Conservation (phyloP, 1,284 basidiomycete species). For the Tremellales sp. region DNA sequence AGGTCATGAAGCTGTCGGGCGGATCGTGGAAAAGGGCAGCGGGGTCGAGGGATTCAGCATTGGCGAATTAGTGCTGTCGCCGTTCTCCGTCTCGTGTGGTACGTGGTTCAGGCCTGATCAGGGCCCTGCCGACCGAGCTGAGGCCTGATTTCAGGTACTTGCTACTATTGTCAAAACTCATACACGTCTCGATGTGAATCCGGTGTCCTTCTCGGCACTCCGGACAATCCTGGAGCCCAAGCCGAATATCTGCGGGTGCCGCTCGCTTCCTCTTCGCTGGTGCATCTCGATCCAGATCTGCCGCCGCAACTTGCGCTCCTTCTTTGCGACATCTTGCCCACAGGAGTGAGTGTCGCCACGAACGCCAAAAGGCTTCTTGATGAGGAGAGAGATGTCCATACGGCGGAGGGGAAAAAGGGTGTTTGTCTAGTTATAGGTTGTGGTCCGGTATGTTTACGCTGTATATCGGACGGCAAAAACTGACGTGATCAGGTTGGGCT, state of each 20-base stretch:
- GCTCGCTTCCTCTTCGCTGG: slow-evolving; percentile 47
- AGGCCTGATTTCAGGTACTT: slow-evolving; percentile 25
- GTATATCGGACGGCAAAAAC: background rate
- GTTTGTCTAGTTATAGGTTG: slow-evolving; percentile 49
- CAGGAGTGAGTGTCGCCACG: slow-evolving; percentile 48
- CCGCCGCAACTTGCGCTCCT: slow-evolving; percentile 48
- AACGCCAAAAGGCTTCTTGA: slow-evolving; percentile 45
- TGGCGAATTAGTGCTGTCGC: slow-evolving; percentile 80
- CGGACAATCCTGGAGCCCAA: slow-evolving; percentile 71
- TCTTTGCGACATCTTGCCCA: slow-evolving; percentile 51
- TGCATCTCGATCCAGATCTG: slow-evolving; percentile 43
- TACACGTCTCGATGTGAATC: slow-evolving; percentile 71
- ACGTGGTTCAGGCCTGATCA: slow-evolving; percentile 51
- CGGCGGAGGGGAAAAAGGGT: slow-evolving; percentile 31
- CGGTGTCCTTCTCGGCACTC: slow-evolving; percentile 67
- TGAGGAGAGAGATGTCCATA: slow-evolving; percentile 27
- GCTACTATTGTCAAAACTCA: slow-evolving; percentile 63
- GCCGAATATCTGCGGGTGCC: slow-evolving; percentile 82
- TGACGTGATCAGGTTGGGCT: slow-evolving; percentile 31
- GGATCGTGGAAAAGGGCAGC: slow-evolving; percentile 66
- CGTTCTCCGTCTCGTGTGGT: slow-evolving; percentile 79
- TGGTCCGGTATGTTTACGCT: slow-evolving; percentile 48
- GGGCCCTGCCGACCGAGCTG: background rate
- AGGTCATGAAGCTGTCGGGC: slow-evolving; percentile 82
- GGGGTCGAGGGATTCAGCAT: slow-evolving; percentile 64